Evolutionary conservation across 345 rosid species (phyloP).

Genomic region (Rubroshorea leprosula): DNA sequence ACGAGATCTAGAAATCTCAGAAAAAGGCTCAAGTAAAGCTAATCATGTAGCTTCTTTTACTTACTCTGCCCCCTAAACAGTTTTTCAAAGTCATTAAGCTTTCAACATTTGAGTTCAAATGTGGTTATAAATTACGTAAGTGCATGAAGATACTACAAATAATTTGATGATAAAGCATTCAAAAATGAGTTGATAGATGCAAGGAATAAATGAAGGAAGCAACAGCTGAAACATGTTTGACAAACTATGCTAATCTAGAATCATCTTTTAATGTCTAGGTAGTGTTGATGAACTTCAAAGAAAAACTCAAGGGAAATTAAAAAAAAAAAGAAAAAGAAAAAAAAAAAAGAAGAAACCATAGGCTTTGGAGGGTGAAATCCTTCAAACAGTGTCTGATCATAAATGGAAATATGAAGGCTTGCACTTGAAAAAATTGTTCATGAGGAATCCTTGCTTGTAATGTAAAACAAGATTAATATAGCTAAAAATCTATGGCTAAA

Average conservation of each 20-base stretch:
- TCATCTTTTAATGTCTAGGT: no score
- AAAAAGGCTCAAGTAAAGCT: no score
- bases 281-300: neutral
- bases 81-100: no score
- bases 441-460: constrained; percentile 2
- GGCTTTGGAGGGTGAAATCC: constrained; percentile 31
- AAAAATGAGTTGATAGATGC: neutral
- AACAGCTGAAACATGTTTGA: neutral
- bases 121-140: neutral
- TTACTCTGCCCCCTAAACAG: no score
- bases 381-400: constrained; percentile 67
- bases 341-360: neutral
- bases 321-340: no score
- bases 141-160: neutral
- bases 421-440: constrained; percentile 19
- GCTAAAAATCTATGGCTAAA: neutral
- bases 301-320: neutral
- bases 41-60: no score
- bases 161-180: neutral
- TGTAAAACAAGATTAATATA: neutral
- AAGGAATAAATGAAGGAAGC: neutral
- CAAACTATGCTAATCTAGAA: no score
- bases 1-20: no score
- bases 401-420: constrained; percentile 86
- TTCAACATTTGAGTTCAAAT: neutral